These are phyloP conservation scores for Magnaporthales sp. DNA, from an alignment of 2,329 filamentous ascomycete genomes.

Conservation along the genomic window DNA sequence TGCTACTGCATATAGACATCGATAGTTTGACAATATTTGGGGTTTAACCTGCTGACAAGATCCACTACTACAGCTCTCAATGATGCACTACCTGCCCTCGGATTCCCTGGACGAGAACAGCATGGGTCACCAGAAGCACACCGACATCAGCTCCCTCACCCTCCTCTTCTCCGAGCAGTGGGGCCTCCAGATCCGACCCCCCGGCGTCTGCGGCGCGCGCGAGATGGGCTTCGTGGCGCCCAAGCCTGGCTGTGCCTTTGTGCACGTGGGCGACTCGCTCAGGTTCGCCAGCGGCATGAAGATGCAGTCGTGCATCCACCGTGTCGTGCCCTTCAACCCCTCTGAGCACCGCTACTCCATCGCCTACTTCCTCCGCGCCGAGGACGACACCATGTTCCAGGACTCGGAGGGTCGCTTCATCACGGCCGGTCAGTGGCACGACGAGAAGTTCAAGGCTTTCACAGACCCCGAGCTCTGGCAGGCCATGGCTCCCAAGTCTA, in stretches of 20 bases:
- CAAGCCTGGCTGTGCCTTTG: constrained; percentile 39
- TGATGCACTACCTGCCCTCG: constrained; percentile 45
- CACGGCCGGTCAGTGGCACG: constrained; percentile 45
- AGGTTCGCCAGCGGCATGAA: constrained; percentile 44
- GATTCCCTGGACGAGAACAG: constrained; percentile 30
- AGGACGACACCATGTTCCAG: constrained; percentile 46
- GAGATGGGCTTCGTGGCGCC: constrained; percentile 47
- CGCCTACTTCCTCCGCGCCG: constrained; percentile 48
- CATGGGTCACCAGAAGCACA: constrained; percentile 48
- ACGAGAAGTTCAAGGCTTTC: constrained; percentile 45
- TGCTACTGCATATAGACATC: neutral
- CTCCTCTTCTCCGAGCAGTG: constrained; percentile 47
- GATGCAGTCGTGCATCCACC: constrained; percentile 48
- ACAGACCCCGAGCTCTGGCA: constrained; percentile 31
- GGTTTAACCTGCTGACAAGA: neutral
- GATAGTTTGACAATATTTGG: neutral
- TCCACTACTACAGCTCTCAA: constrained; percentile 25
- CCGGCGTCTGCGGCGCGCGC: constrained; percentile 25
- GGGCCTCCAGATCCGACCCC: constrained; percentile 47
- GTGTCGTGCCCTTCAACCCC: constrained; percentile 43
- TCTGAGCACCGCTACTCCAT: constrained; percentile 48
- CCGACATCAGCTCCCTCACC: constrained; percentile 46
- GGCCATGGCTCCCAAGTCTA: constrained; percentile 36
- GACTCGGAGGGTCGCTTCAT: constrained; percentile 45
- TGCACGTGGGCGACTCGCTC: constrained; percentile 51